These are phyloP conservation scores for Rubroshorea leprosula DNA, from an alignment of 345 rosid species.

Conservation along the genomic window DNA sequence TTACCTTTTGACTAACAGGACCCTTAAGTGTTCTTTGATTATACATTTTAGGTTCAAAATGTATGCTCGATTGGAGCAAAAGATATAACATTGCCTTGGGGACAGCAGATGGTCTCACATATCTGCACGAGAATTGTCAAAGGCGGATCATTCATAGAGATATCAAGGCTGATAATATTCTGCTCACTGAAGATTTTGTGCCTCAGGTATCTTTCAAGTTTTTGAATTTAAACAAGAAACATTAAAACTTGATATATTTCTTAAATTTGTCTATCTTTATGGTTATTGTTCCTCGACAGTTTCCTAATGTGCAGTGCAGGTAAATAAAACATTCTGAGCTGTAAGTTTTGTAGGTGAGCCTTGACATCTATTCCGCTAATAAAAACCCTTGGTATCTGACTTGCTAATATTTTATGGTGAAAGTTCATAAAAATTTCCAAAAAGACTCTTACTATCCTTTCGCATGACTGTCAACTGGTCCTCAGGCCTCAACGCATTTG, in stretches of 20 bases:
- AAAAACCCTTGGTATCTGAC: too few relatives aligned
- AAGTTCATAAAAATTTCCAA: too few relatives aligned
- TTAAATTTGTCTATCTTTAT: too few relatives aligned
- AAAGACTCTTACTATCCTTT: neutral
- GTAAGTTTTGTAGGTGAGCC: too few relatives aligned
- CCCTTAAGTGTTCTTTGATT: constrained; percentile 2
- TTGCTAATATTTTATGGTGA: too few relatives aligned
- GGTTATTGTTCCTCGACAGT: too few relatives aligned
- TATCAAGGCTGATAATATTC: constrained; percentile 89
- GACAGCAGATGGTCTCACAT: constrained; percentile 70
- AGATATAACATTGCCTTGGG: constrained; percentile 84
- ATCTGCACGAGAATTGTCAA: constrained; percentile 81
- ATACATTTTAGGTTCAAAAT: constrained; percentile 40
- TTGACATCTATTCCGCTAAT: too few relatives aligned
- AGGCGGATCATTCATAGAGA: constrained; percentile 93
- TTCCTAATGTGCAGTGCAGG: too few relatives aligned
- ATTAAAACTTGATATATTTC: neutral
- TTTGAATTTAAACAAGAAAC: constrained; percentile 4
- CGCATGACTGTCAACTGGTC: neutral
- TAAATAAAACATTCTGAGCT: too few relatives aligned
- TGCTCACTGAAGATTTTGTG: constrained; percentile 78
- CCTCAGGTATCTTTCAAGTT: constrained; percentile 60
- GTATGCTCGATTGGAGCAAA: constrained; percentile 62
- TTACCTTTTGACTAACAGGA: neutral
- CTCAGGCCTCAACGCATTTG: neutral